These are phyloP conservation scores for Papiliotrema fonsecae DNA, from an alignment of 1,284 basidiomycete species.

Conservation along the genomic window DNA sequence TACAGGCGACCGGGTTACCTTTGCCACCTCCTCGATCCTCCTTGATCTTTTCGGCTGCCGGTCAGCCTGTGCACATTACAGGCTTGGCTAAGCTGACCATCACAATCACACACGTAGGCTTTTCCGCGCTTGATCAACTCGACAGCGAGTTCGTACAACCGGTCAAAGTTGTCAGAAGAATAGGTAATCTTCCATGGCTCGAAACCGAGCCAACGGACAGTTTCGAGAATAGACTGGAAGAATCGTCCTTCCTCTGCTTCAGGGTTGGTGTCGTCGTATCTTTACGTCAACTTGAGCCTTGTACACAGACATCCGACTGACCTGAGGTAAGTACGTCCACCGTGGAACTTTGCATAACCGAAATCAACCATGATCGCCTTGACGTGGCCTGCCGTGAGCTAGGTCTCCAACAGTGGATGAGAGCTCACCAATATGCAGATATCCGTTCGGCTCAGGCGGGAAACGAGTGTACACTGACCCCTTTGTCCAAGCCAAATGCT, in stretches of 20 bases:
- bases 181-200: slow-evolving; percentile 99
- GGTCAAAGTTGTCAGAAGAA: slow-evolving; percentile 94
- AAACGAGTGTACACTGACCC: slow-evolving; percentile 92
- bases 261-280: slow-evolving; percentile 97
- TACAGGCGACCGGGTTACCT: slow-evolving; percentile 78
- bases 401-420: background rate
- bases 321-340: slow-evolving; percentile 85
- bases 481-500: slow-evolving; percentile 75
- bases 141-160: slow-evolving; percentile 83
- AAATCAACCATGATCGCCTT: slow-evolving; percentile 99
- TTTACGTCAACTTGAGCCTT: slow-evolving; percentile 8
- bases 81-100: slow-evolving; percentile 57
- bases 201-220: slow-evolving; percentile 92
- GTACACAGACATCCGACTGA: slow-evolving; percentile 12
- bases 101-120: slow-evolving; percentile 95
- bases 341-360: slow-evolving; percentile 89
- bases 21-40: slow-evolving; percentile 76
- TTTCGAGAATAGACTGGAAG: slow-evolving; percentile 95
- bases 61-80: slow-evolving; percentile 1
- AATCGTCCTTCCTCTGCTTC: slow-evolving; percentile 94
- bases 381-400: slow-evolving; percentile 61
- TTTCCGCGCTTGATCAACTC: slow-evolving; percentile 85
- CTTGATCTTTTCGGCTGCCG: slow-evolving; percentile 81
- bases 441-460: slow-evolving; percentile 98
- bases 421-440: slow-evolving; percentile 69